Percentiles rank a stretch among this genome's conserved stretches.
Conservation (phyloP, 164 flowering plant species). For the Annona squamosa region DNA sequence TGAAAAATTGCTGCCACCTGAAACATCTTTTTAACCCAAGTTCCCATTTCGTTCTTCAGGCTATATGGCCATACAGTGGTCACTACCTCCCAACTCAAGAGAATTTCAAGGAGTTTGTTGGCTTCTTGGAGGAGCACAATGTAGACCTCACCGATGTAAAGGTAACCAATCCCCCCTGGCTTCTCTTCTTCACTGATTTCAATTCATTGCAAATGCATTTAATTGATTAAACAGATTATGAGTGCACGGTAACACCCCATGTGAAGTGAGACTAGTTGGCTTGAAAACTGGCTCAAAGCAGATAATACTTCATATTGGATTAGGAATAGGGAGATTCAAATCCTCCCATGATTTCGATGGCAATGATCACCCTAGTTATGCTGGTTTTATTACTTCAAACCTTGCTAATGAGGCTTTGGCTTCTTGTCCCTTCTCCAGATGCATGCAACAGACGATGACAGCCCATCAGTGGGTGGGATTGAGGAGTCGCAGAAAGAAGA, state of each 20-base stretch:
- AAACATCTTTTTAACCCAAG: too few relatives aligned
- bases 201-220: neutral
- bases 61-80: slow-evolving; percentile 80
- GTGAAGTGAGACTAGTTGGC: neutral
- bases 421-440: slow-evolving; percentile 38
- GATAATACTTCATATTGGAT: neutral
- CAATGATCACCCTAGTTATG: too few relatives aligned
- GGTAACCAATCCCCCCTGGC: slow-evolving; percentile 27
- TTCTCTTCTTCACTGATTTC: neutral
- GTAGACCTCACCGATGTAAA: slow-evolving; percentile 64
- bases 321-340: neutral
- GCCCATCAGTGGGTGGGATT: neutral
- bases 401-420: slow-evolving; percentile 1
- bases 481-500: slow-evolving; percentile 14
- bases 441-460: slow-evolving; percentile 52
- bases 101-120: slow-evolving; percentile 55
- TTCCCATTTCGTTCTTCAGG: slow-evolving; percentile 26
- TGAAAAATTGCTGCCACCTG: neutral
- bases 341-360: too few relatives aligned
- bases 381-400: too few relatives aligned
- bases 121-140: slow-evolving; percentile 48
- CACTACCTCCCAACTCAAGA: slow-evolving; percentile 81
- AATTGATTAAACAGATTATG: too few relatives aligned
- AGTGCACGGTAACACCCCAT: too few relatives aligned
- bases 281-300: neutral